Conservation (phyloP, 1,284 basidiomycete species). For the Cryptococcus hybrid region DNA sequence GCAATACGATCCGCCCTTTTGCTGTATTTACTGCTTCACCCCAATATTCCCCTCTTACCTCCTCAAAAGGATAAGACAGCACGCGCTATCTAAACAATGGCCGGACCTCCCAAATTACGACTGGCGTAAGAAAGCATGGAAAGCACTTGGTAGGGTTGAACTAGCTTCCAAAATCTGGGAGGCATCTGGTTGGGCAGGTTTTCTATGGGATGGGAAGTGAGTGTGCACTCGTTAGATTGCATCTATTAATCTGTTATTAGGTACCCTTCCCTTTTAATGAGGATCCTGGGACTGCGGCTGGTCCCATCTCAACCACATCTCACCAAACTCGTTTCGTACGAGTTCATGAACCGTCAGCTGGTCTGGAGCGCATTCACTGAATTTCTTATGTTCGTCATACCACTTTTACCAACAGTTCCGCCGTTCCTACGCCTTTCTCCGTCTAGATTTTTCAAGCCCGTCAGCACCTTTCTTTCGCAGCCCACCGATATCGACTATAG, state of each 20-base stretch:
- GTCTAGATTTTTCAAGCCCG: constrained; percentile 47
- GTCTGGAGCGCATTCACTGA: constrained; percentile 99
- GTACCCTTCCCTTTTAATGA: constrained; percentile 80
- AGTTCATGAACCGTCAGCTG: constrained; percentile 99
- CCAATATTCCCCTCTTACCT: constrained; percentile 78
- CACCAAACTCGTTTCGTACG: constrained; percentile 88
- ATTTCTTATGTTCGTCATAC: constrained; percentile 90
- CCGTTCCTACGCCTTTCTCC: constrained; percentile 54
- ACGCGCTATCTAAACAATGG: constrained; percentile 82
- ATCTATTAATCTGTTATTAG: constrained; percentile 50
- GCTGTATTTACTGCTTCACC: constrained; percentile 63
- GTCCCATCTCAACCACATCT: constrained; percentile 69
- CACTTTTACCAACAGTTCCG: constrained; percentile 66
- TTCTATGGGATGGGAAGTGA: constrained; percentile 82
- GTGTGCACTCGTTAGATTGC: neutral
- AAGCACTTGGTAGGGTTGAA: constrained; percentile 66
- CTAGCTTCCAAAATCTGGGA: constrained; percentile 59
- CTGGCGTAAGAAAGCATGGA: constrained; percentile 72
- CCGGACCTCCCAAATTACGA: constrained; percentile 82
- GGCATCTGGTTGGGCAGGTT: constrained; percentile 74
- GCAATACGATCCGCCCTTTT: constrained; percentile 57
- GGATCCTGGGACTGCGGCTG: constrained; percentile 75
- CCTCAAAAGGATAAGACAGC: constrained; percentile 66
- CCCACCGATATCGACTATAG: constrained; percentile 30
- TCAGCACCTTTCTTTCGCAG: constrained; percentile 23